These are phyloP conservation scores for Botryotinia narcissicola DNA, from an alignment of 2,329 filamentous ascomycete genomes.

Conservation along the genomic window DNA sequence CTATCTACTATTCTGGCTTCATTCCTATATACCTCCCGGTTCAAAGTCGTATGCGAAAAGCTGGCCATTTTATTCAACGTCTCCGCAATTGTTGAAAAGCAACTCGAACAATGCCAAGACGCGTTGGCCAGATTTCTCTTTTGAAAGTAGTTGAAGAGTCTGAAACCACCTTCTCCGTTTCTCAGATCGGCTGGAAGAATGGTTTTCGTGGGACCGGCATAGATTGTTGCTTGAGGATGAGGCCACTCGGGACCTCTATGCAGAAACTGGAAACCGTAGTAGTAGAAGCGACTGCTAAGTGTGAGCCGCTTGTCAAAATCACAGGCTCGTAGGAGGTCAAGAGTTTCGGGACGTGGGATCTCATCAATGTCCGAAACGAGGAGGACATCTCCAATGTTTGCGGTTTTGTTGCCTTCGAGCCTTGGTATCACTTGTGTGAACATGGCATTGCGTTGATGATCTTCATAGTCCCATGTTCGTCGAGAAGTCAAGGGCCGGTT, in stretches of 20 bases:
- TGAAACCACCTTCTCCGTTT: slow-evolving; percentile 28
- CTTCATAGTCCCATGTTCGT: slow-evolving; percentile 50
- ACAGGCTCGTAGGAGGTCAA: slow-evolving; percentile 40
- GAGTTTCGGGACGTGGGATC: slow-evolving; percentile 41
- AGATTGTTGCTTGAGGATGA: slow-evolving; percentile 47
- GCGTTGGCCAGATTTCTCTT: slow-evolving; percentile 41
- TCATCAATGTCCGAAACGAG: slow-evolving; percentile 48
- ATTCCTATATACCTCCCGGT: slow-evolving; percentile 43
- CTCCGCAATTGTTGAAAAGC: slow-evolving; percentile 44
- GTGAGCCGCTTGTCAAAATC: slow-evolving; percentile 39
- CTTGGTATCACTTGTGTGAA: slow-evolving; percentile 50
- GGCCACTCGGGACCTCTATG: slow-evolving; percentile 41
- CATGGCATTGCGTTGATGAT: slow-evolving; percentile 55
- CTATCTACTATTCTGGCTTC: slow-evolving; percentile 42
- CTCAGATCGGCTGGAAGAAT: slow-evolving; percentile 44
- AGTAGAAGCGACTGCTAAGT: slow-evolving; percentile 39
- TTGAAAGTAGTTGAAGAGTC: slow-evolving; percentile 26
- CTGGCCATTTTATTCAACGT: slow-evolving; percentile 44
- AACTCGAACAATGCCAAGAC: slow-evolving; percentile 48
- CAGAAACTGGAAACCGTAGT: slow-evolving; percentile 43
- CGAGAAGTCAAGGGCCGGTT: slow-evolving; percentile 43
- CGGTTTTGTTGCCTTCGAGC: slow-evolving; percentile 37
- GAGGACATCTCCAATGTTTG: slow-evolving; percentile 42
- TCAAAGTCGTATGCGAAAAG: slow-evolving; percentile 44
- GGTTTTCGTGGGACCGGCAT: slow-evolving; percentile 39